Evolutionary conservation across 257 asterid genomes (phyloP), one percentile per base, ranked within the genome.

Genomic region (Nicotiana knightiana): DNA sequence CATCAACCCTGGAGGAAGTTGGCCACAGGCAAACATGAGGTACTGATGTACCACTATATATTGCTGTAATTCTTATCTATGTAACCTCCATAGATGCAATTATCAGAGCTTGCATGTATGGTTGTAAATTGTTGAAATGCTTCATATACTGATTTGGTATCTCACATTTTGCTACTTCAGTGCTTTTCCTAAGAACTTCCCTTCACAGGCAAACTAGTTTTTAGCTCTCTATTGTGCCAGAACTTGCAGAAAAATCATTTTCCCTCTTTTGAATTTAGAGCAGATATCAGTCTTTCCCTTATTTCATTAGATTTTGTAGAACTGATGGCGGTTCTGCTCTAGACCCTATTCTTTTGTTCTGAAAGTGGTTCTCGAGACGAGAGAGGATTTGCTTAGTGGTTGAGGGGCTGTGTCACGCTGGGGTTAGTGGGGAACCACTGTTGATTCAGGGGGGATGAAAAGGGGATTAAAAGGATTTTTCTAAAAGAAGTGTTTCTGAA

Each of bases 21-120:
- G 15, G 12, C 68, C 11, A 46, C 11, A 67, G 84, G 83, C 17
- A 85, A 81, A 79, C 89, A 82, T 68, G 86, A 85, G 91, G 96
- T 89, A 88, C 54, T 67, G 75, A 33, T 67, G 3, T 67, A 67
- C 37, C 10, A 1, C 3, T 67, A 58, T 17, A 58, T 57, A 8
- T 0, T 18, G 63, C 26, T 58, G 4, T 17, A 58, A 18, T 18
- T 57, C 63, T 17, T 57, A 0, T 17, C 4, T 57, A 57, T 57
- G 63, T 57, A 0, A 57, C 24, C 26, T 57, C 26, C 63, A 57
- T 18, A 17, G 0, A 6, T 57, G 24, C 63, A 2, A 57, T 57
- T 57, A 0, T 57, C 63, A 57, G 26, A 18, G 63, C 24, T 18
- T 57, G 62, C 1, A 57, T 57, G 63, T 57, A 57, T 18, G 63